phyloP scores from a whole-genome alignment of 2,329 filamentous ascomycete genomes.

The Trichoderma brevicompactum region DNA sequence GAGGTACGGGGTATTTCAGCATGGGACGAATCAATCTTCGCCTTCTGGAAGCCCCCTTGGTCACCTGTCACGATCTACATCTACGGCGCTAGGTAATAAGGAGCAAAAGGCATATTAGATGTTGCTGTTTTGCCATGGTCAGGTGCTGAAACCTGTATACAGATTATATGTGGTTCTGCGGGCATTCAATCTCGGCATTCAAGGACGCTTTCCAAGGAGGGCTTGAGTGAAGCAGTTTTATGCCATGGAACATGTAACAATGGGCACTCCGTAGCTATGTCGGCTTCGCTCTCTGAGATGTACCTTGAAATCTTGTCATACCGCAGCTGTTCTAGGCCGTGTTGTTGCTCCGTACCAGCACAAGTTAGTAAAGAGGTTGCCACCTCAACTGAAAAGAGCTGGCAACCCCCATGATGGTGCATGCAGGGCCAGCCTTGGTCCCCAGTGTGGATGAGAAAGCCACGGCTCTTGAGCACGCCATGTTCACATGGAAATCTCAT shows the following conservation, averaged over 20 bases:
- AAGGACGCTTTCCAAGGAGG: not conserved
- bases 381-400: no score
- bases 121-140: not conserved
- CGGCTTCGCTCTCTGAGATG: no score
- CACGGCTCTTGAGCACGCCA: slow-evolving; percentile 14
- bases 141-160: not conserved
- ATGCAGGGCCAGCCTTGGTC: slow-evolving; percentile 1
- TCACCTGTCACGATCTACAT: slow-evolving; percentile 25
- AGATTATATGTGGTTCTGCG: not conserved
- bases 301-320: no score
- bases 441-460: not conserved
- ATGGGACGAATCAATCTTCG: slow-evolving; percentile 1
- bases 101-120: not conserved
- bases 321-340: not conserved
- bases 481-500: slow-evolving; percentile 26
- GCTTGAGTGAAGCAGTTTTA: not conserved
- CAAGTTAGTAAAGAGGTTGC: no score
- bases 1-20: not conserved
- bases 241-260: not conserved
- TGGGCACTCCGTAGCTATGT: no score
- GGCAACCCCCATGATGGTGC: not conserved
- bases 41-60: slow-evolving; percentile 25
- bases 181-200: slow-evolving; percentile 14
- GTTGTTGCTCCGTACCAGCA: not conserved
- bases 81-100: not conserved